Evolutionary conservation across 2,329 filamentous ascomycete genomes (phyloP).

Genomic region (Septoria linicola): DNA sequence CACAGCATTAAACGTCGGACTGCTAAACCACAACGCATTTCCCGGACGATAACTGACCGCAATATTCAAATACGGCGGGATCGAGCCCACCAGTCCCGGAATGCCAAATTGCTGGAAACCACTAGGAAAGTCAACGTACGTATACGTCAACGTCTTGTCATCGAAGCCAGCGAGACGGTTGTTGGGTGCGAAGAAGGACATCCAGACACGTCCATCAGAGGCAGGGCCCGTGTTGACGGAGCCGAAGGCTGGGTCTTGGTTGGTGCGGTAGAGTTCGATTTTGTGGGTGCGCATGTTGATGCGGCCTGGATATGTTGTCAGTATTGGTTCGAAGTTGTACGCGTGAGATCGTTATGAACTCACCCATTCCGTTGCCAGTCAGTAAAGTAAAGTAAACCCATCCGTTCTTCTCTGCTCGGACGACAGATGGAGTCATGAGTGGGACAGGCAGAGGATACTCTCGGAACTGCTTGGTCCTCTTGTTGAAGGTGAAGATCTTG

Average conservation of each 20-base stretch:
- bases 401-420: conserved; percentile 19
- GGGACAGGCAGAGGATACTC: conserved; percentile 20
- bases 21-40: conserved; percentile 20
- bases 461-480: conserved; percentile 7
- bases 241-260: conserved; percentile 13
- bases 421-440: conserved; percentile 23
- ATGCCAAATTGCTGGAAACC: conserved; percentile 4
- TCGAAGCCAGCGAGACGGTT: conserved; percentile 19
- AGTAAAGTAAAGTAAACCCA: conserved; percentile 23
- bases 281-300: conserved; percentile 23
- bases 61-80: conserved; percentile 19
- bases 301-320: background rate
- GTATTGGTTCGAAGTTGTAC: background rate
- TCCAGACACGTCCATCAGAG: conserved; percentile 18
- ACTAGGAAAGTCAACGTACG: conserved; percentile 19
- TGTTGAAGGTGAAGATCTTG: conserved; percentile 21
- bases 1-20: conserved; percentile 9
- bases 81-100: conserved; percentile 12
- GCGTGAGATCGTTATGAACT: background rate
- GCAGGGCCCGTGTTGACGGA: conserved; percentile 18
- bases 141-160: conserved; percentile 17
- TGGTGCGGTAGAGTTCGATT: conserved; percentile 16
- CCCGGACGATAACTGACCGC: conserved; percentile 22
- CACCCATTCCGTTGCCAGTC: conserved; percentile 20
- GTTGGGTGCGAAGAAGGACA: conserved; percentile 16